A percentile compares a stretch with the other conserved stretches of the same genome.
Conservation (phyloP, 305 asterid species). For the Fraxinus latifolia region DNA sequence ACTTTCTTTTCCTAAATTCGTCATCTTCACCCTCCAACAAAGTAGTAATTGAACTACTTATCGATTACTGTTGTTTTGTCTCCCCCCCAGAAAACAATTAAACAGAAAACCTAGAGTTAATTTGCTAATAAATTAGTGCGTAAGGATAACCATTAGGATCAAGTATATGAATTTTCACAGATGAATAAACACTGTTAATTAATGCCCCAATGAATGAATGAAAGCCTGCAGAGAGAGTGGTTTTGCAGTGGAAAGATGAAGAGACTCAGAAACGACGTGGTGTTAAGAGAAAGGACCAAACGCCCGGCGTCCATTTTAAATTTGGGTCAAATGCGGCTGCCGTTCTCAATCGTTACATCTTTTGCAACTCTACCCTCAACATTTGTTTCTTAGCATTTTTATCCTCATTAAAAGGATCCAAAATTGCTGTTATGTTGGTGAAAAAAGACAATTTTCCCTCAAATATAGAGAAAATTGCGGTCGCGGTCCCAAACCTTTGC, state of each 20-base stretch:
- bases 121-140: background rate
- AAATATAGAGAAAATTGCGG: background rate
- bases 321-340: background rate
- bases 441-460: background rate
- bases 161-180: background rate
- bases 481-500: background rate
- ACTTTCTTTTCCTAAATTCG: slow-evolving; percentile 6
- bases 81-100: background rate
- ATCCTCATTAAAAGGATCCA: background rate
- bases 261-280: background rate
- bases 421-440: background rate
- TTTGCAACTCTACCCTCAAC: background rate
- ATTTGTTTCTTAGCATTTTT: background rate
- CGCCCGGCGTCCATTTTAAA: background rate
- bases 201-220: background rate
- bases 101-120: background rate
- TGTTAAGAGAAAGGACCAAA: background rate
- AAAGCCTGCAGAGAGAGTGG: background rate
- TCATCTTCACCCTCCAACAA: slow-evolving; percentile 28
- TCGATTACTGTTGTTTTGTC: background rate
- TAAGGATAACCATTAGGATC: background rate
- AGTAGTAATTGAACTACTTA: background rate
- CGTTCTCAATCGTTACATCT: background rate
- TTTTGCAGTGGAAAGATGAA: background rate
- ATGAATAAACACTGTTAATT: background rate